These are phyloP conservation scores for Penicillium crustosum DNA, from an alignment of 2,329 filamentous ascomycete genomes.

Conservation along the genomic window DNA sequence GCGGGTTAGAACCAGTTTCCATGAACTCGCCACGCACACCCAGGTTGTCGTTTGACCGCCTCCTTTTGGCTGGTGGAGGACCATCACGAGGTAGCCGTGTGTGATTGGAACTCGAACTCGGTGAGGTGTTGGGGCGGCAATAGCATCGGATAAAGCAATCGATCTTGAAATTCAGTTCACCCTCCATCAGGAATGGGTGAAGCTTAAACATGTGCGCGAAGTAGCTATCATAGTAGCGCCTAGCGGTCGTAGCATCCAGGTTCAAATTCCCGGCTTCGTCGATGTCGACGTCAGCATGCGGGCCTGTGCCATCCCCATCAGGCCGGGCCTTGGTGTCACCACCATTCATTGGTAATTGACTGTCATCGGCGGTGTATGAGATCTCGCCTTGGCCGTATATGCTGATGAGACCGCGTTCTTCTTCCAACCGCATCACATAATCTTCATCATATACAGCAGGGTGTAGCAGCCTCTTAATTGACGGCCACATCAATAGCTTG, in stretches of 20 bases:
- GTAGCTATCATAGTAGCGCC: conserved; percentile 55
- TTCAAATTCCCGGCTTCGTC: conserved; percentile 53
- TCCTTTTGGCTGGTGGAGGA: conserved; percentile 38
- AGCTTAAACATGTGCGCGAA: conserved; percentile 61
- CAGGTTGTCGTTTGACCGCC: conserved; percentile 37
- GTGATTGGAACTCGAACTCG: not conserved
- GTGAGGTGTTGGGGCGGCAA: conserved; percentile 34
- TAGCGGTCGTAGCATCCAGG: conserved; percentile 53
- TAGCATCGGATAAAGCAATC: conserved; percentile 52
- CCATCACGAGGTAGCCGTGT: conserved; percentile 20
- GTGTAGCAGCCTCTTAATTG: conserved; percentile 64
- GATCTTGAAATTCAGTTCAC: conserved; percentile 54
- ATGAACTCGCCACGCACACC: conserved; percentile 26
- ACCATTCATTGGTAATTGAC: conserved; percentile 35
- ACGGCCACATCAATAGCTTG: conserved; percentile 70
- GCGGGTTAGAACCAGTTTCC: conserved; percentile 4
- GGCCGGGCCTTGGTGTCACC: conserved; percentile 7
- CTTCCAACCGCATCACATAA: conserved; percentile 75
- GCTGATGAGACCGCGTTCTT: conserved; percentile 69
- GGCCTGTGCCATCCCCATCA: conserved; percentile 18
- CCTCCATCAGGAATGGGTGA: conserved; percentile 63
- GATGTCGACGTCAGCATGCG: conserved; percentile 49
- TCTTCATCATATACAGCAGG: conserved; percentile 59
- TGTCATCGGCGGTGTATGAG: conserved; percentile 56
- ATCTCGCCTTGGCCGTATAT: conserved; percentile 80